phyloP scores from a whole-genome alignment of 1,284 basidiomycete species.

The Irpex sp. region DNA sequence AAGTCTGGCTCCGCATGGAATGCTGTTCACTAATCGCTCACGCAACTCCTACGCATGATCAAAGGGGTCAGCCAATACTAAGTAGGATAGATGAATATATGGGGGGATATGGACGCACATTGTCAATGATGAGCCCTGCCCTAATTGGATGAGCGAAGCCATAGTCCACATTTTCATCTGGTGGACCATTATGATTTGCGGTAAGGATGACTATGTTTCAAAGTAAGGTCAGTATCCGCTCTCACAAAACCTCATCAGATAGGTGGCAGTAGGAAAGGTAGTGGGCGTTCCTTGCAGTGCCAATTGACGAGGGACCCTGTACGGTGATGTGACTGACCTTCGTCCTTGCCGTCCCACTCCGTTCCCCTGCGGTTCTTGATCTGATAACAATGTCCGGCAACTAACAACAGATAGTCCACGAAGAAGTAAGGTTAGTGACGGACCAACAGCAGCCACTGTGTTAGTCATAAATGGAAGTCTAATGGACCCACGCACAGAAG shows the following conservation, averaged over 20 bases:
- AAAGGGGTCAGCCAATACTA: neutral
- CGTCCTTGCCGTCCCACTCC: conserved; percentile 10
- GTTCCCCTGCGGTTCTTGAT: conserved; percentile 6
- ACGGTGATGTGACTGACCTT: conserved; percentile 3
- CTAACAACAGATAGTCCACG: neutral
- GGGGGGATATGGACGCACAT: conserved; percentile 2
- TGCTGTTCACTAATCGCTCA: conserved; percentile 3
- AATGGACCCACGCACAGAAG: conserved; percentile 8
- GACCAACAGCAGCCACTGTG: too few species aligned
- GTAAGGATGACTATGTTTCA: conserved; percentile 7
- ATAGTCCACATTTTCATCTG: neutral
- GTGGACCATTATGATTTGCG: conserved; percentile 3
- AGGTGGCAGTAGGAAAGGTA: too few species aligned
- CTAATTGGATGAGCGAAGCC: neutral
- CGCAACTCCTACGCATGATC: conserved; percentile 1
- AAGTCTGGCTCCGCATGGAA: neutral
- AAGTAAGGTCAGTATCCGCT: neutral
- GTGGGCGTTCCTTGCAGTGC: too few species aligned
- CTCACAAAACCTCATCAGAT: too few species aligned
- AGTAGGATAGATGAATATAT: neutral
- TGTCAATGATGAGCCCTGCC: conserved; percentile 13
- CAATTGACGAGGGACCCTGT: too few species aligned
- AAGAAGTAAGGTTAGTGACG: neutral
- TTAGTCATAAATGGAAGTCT: too few species aligned
- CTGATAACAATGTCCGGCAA: conserved; percentile 15